These are phyloP conservation scores for Lipomyces kockii DNA, from an alignment of 805 yeast genomes.

Conservation along the genomic window DNA sequence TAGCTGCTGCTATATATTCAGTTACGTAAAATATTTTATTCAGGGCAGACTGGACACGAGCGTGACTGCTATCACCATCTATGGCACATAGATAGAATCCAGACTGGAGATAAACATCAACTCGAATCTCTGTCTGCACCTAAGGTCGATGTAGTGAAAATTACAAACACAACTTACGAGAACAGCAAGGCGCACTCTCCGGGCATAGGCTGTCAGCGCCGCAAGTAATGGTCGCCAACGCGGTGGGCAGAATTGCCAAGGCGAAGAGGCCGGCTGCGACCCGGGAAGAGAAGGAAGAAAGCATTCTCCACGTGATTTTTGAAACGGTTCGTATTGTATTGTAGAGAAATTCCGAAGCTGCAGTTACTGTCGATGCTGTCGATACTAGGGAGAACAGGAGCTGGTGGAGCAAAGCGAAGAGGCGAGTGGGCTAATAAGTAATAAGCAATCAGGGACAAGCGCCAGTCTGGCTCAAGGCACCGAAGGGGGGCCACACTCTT, in stretches of 20 bases:
- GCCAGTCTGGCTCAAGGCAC: neutral
- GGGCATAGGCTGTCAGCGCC: constrained; percentile 68
- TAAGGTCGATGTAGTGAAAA: neutral
- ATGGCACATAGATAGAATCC: neutral
- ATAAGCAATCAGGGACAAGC: neutral
- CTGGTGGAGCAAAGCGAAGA: neutral
- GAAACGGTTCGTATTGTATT: neutral
- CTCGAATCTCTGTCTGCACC: neutral
- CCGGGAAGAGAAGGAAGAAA: constrained; percentile 1
- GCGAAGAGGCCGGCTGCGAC: constrained; percentile 6
- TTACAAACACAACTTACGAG: constrained; percentile 45
- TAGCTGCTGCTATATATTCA: neutral
- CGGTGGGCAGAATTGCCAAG: constrained; percentile 32
- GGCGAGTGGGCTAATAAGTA: neutral
- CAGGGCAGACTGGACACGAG: neutral
- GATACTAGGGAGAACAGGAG: neutral
- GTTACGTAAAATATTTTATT: neutral
- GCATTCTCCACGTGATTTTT: neutral
- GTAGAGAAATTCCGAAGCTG: too few species aligned
- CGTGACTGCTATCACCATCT: too few species aligned
- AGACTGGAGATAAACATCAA: neutral
- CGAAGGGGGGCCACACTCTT: neutral
- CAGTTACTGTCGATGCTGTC: too few species aligned
- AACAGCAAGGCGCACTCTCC: constrained; percentile 80
- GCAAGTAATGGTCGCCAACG: constrained; percentile 51